Conservation (phyloP, 345 rosid genomes). For the Arabidopsis thaliana region DNA sequence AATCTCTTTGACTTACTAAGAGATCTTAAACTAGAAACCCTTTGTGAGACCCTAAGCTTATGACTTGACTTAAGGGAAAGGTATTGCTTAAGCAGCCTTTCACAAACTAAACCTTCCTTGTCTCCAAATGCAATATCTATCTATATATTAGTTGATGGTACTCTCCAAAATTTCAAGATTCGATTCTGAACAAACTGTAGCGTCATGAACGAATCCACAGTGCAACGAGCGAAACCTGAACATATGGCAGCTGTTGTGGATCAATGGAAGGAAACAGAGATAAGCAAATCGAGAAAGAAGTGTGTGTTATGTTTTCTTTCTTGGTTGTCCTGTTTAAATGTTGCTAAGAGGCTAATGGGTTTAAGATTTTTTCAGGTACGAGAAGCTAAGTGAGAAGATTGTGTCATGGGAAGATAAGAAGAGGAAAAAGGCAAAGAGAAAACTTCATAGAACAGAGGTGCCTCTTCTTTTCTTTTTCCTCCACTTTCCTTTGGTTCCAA, state of each 20-base stretch:
- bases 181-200: constrained; percentile 9
- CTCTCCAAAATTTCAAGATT: background rate
- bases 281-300: constrained; percentile 57
- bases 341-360: constrained; percentile 32
- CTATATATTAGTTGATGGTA: background rate
- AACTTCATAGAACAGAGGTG: constrained; percentile 66
- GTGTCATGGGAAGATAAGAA: constrained; percentile 65
- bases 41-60: constrained; percentile 4
- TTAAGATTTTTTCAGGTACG: constrained; percentile 56
- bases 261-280: constrained; percentile 64
- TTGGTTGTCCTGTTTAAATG: background rate
- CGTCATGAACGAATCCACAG: constrained; percentile 25
- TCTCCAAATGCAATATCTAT: background rate
- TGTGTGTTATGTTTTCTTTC: constrained; percentile 36
- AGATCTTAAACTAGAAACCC: constrained; percentile 29
- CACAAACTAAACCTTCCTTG: constrained; percentile 40
- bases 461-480: background rate
- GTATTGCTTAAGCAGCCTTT: constrained; percentile 37
- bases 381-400: constrained; percentile 52
- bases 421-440: constrained; percentile 58
- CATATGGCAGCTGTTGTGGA: constrained; percentile 47
- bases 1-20: constrained; percentile 3
- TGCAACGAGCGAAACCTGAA: background rate
- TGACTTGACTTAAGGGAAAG: constrained; percentile 38
- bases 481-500: background rate